phyloP scores from a whole-genome alignment of 1,284 basidiomycete genomes.

The Pseudozyma thailandica region DNA sequence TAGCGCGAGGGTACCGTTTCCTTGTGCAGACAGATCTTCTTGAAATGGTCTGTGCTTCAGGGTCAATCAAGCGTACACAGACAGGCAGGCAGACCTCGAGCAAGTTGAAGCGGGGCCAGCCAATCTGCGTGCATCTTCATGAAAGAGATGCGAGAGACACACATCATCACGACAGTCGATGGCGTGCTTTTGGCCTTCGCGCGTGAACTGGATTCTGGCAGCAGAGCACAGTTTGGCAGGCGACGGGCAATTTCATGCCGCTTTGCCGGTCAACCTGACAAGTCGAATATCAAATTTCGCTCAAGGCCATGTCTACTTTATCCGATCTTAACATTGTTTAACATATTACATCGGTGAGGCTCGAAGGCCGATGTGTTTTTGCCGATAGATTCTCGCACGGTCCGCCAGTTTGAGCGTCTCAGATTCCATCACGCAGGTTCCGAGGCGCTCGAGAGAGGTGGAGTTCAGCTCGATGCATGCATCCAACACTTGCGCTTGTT shows the following conservation, averaged over 20 bases:
- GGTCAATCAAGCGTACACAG: slow-evolving; percentile 8
- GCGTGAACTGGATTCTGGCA: no score
- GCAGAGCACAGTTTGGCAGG: slow-evolving; percentile 1
- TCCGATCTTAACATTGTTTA: background rate
- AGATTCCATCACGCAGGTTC: slow-evolving; percentile 7
- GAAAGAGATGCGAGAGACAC: background rate
- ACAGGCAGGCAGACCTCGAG: background rate
- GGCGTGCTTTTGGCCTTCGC: slow-evolving; percentile 24
- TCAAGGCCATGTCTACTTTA: no score
- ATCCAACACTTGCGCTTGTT: background rate
- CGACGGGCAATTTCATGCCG: background rate
- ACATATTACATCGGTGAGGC: background rate
- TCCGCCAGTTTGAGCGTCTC: background rate
- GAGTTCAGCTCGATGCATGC: slow-evolving; percentile 4
- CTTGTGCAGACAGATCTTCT: slow-evolving; percentile 19
- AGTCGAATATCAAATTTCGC: slow-evolving; percentile 7
- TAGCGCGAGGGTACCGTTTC: slow-evolving; percentile 31
- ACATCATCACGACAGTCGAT: slow-evolving; percentile 27
- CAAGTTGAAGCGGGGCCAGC: slow-evolving; percentile 23
- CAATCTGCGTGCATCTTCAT: slow-evolving; percentile 1
- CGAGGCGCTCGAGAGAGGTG: slow-evolving; percentile 3
- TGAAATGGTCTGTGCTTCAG: slow-evolving; percentile 47
- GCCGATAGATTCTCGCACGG: slow-evolving; percentile 8
- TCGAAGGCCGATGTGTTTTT: background rate
- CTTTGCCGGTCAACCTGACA: slow-evolving; percentile 2